Percentiles rank a stretch among this genome's conserved stretches.
Evolutionary conservation across 305 asterid genomes (phyloP).

Genomic region (Stenogyne calaminthoides): DNA sequence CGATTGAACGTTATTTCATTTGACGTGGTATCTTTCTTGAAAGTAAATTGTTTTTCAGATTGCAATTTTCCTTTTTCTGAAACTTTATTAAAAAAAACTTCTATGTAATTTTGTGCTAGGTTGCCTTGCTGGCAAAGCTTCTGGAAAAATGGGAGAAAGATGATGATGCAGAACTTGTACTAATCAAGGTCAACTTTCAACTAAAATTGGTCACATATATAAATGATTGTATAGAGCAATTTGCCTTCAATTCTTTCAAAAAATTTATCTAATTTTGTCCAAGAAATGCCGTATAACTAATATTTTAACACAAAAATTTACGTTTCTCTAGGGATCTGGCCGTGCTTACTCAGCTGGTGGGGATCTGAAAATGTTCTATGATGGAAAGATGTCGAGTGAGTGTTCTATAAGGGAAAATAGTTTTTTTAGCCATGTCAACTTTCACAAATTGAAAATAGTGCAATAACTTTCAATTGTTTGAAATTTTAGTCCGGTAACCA

Average conservation of each 20-base stretch:
- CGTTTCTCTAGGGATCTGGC: conserved; percentile 69
- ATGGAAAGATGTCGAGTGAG: conserved; percentile 69
- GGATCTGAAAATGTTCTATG: conserved; percentile 80
- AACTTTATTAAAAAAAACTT: background rate
- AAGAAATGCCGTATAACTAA: background rate
- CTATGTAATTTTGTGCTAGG: conserved; percentile 42
- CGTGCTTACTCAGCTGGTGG: conserved; percentile 98
- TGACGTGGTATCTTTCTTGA: conserved; percentile 67
- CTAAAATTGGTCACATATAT: conserved; percentile 10
- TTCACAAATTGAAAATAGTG: too few relatives aligned
- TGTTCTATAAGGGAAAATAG: background rate
- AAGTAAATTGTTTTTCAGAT: background rate
- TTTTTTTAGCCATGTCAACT: too few relatives aligned
- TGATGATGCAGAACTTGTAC: conserved; percentile 63
- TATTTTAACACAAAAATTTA: conserved; percentile 13
- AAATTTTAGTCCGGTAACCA: too few relatives aligned
- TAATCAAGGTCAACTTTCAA: conserved; percentile 58
- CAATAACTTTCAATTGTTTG: too few relatives aligned
- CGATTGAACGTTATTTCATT: conserved; percentile 79
- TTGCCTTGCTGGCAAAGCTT: conserved; percentile 63
- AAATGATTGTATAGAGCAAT: background rate
- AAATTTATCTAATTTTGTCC: background rate
- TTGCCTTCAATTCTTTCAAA: background rate
- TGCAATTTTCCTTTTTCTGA: background rate
- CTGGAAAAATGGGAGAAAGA: conserved; percentile 90